Evolutionary conservation across 768 basidiomycete genomes (phyloP).

Genomic region (Cystofilobasidium bisporidii): DNA sequence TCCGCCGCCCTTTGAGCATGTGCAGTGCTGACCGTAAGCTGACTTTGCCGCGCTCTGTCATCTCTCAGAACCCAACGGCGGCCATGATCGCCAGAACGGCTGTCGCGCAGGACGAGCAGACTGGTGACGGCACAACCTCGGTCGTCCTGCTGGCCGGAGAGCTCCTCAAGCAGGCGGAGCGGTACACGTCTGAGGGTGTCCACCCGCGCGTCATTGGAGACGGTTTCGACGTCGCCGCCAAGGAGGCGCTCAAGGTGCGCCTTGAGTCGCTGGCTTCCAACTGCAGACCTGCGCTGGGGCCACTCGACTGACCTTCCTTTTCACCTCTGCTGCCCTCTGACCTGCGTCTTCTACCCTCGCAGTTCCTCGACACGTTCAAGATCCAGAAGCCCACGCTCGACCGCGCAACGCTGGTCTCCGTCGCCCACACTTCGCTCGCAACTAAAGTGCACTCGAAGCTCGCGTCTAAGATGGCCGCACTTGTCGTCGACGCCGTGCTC

Average conservation of each 20-base stretch:
- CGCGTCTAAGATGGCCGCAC: constrained; percentile 77
- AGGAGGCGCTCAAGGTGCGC: constrained; percentile 58
- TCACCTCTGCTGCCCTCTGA: too few species aligned
- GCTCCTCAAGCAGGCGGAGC: constrained; percentile 91
- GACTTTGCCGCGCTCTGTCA: background rate
- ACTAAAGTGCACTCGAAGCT: constrained; percentile 78
- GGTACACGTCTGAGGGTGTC: constrained; percentile 94
- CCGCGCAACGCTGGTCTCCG: constrained; percentile 81
- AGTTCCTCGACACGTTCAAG: constrained; percentile 93
- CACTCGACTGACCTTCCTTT: too few species aligned
- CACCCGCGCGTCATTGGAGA: constrained; percentile 92
- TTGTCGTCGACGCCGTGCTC: constrained; percentile 90
- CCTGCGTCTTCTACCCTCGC: background rate
- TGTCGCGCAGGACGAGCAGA: constrained; percentile 97
- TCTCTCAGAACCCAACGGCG: constrained; percentile 72
- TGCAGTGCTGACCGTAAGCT: background rate
- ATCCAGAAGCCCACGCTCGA: constrained; percentile 57
- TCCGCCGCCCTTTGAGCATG: background rate
- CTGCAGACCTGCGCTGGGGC: too few species aligned
- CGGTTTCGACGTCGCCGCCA: constrained; percentile 95
- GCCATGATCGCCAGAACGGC: constrained; percentile 98
- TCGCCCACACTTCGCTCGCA: constrained; percentile 87
- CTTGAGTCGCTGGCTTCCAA: too few species aligned
- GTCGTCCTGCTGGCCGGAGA: constrained; percentile 94
- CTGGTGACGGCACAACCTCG: constrained; percentile 96